Conservation (phyloP, 345 rosid species). For the Citrus mangshanensis region DNA sequence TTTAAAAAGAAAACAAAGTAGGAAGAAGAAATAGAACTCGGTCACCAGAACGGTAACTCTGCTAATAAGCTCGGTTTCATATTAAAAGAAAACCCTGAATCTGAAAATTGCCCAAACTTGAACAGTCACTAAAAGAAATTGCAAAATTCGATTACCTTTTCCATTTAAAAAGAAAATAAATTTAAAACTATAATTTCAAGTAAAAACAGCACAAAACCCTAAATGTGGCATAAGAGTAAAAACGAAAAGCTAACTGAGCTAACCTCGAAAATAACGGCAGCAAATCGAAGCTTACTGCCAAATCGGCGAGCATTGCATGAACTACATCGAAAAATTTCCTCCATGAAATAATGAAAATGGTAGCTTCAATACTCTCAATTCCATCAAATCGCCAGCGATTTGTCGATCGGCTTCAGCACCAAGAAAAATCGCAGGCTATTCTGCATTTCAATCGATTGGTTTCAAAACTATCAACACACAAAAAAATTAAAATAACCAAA, state of each 20-base stretch:
- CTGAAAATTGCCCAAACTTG: background rate
- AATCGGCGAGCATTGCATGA: slow-evolving; percentile 30
- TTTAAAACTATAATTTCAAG: background rate
- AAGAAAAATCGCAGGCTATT: slow-evolving; percentile 24
- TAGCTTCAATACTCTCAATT: slow-evolving; percentile 33
- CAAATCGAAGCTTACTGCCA: slow-evolving; percentile 48
- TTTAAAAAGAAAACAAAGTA: background rate
- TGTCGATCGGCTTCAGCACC: slow-evolving; percentile 28
- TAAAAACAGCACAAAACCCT: slow-evolving; percentile 17
- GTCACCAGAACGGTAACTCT: too few species aligned
- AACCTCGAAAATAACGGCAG: slow-evolving; percentile 50
- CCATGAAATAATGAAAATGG: slow-evolving; percentile 60
- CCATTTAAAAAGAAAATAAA: background rate
- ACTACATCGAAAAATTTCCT: slow-evolving; percentile 38
- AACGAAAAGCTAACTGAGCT: slow-evolving; percentile 23
- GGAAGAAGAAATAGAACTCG: background rate
- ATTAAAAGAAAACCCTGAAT: background rate
- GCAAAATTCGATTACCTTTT: background rate
- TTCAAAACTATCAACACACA: background rate
- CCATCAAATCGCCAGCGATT: slow-evolving; percentile 52
- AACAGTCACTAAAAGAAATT: background rate
- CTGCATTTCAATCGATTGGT: slow-evolving; percentile 33
- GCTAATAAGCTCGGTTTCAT: background rate
- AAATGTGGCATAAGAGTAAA: slow-evolving; percentile 14
- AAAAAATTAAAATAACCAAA: background rate